phyloP scores from a whole-genome alignment of 2,329 filamentous ascomycete genomes.

The Geosmithia flava region DNA sequence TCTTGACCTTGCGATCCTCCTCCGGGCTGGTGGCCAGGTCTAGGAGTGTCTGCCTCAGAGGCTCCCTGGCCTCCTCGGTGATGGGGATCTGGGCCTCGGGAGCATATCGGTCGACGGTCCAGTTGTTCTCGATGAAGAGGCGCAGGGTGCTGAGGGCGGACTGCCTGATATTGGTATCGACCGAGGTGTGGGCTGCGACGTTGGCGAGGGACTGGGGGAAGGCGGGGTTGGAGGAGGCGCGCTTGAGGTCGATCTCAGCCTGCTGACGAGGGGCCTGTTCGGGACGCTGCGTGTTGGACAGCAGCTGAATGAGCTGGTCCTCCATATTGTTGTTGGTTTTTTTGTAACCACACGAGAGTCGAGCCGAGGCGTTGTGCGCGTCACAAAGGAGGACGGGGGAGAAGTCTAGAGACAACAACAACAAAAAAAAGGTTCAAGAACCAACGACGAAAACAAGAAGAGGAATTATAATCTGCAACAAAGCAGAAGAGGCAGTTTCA shows the following conservation, averaged over 20 bases:
- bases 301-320: conserved; percentile 79
- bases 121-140: conserved; percentile 72
- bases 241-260: conserved; percentile 73
- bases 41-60: conserved; percentile 62
- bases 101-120: conserved; percentile 66
- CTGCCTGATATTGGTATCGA: conserved; percentile 68
- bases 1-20: conserved; percentile 75
- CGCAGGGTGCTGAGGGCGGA: conserved; percentile 70
- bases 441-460: too few relatives aligned
- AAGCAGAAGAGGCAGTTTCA: too few relatives aligned
- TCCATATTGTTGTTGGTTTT: too few relatives aligned
- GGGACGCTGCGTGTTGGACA: conserved; percentile 73
- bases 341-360: too few relatives aligned
- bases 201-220: conserved; percentile 73
- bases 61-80: conserved; percentile 58
- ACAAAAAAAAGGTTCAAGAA: too few relatives aligned
- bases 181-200: conserved; percentile 64
- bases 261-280: conserved; percentile 68
- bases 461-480: too few relatives aligned
- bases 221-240: conserved; percentile 53
- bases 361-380: too few relatives aligned
- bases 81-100: conserved; percentile 51
- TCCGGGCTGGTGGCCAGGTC: conserved; percentile 63
- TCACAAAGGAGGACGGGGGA: too few relatives aligned
- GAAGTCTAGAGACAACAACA: too few relatives aligned